Evolutionary conservation across 371 early-diverging fungal genomes (phyloP), one percentile per base, ranked within the genome.

Genomic region (Mortierella sp.): DNA sequence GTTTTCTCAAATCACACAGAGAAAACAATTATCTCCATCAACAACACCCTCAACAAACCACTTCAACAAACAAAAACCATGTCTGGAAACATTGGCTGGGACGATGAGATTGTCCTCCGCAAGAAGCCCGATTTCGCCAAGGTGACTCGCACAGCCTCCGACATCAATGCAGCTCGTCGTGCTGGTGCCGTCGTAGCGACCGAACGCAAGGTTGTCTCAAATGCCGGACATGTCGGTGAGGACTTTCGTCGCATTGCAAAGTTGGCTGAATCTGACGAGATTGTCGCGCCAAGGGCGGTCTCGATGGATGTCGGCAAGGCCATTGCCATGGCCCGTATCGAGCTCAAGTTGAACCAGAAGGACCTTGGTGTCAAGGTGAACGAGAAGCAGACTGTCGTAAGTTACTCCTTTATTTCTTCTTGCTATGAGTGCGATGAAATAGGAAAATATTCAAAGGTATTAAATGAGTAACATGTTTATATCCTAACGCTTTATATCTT

Each of bases 181-280:
- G 88, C 92, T 28, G 97, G 97, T 47, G 94, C 91, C 34, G 88
- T 90, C 42, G 89, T 97, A 73, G 83, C 82, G 11, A 94, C 96
- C 1, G 95, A 95, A 79, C 94, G 94, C 84, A 95, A 96, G 77
- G 89, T 88, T 31, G 79, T 87, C 50, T 92, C 93, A 78, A 95
- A 94, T 78, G 91, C 92, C 38, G 90, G 91, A 52, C 95, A 96
- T 84, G 94, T 94, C 55, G 93, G 94, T 74, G 90, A 92, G 34
- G 93, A 95, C 79, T 93, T 94, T 82, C 92, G 92, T 74, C 91
- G 92, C 74, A 91, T 95, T 65, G 97, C 97, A 52, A 96, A 97
- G 85, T 82, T 97, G 13, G 98, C 97, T 84, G 93, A 96, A 74
- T 96, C 96, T 70, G 94, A 96, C 58, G 97, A 97, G 87, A 95